Evolutionary conservation across 2,329 filamentous ascomycete genomes (phyloP), one percentile per base, ranked within the genome.

Genomic region (Aspergillus intermedius): DNA sequence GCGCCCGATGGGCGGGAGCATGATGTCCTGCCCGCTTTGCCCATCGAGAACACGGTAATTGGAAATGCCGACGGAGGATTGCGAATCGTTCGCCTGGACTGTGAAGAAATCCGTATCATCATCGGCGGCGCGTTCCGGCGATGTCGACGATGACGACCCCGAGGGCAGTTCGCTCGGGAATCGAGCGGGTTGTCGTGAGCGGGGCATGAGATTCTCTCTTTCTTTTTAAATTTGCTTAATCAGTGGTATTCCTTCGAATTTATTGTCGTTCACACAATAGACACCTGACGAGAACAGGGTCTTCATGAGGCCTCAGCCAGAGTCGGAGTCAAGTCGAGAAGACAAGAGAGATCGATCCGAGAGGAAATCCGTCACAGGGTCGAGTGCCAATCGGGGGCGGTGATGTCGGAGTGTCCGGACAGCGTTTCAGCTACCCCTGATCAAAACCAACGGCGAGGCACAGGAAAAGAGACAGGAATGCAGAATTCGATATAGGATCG

Each of bases 71-170:
- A 96, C 79, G 1, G 91, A 96, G 1, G 91, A 96, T 66, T 93
- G 81, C 3, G 91, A 96, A 72, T 96, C 91, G 73, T 96, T 95
- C 60, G 77, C 70, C 57, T 87, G 85, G 49, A 79, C 81, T 66
- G 87, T 85, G 69, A 93, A 93, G 70, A 93, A 95, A 72, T 96
- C 91, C 58, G 90, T 95, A 71, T 96, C 91, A 70, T 94, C 89
- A 63, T 89, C 86, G 65, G 82, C 82, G 46, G 86, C 82, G 47
- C 72, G 71, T 57, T 74, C 71, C 25, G 73, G 72, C n/a, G 73
- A 75, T 34, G 68, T 70, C 21, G 70, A 71, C 2, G 66, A 66
- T 10, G 72, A 74, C 22, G 72, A 72, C 54, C 71, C 70, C 42
- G 71, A 71, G 49, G 64, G 67, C 37, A 59, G 60, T 55, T 70